Percentiles rank a stretch among this genome's conserved stretches.
Evolutionary conservation across 352 stramenopile genomes (phyloP).

Genomic region (Phytophthora capsici): DNA sequence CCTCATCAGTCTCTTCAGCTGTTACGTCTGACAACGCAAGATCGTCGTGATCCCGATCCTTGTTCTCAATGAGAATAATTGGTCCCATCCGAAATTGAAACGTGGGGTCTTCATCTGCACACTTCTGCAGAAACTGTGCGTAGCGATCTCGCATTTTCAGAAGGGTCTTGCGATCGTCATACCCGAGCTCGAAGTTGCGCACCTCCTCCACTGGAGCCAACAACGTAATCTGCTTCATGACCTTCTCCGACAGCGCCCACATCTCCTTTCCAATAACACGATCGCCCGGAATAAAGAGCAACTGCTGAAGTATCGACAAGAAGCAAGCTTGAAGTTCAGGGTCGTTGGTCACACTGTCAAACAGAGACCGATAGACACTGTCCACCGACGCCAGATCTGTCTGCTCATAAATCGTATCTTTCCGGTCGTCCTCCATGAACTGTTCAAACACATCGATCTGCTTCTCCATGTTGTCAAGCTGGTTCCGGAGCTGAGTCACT

Average conservation of each 20-base stretch:
- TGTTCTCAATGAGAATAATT: constrained; percentile 81
- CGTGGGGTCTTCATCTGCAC: constrained; percentile 68
- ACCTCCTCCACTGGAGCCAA: constrained; percentile 85
- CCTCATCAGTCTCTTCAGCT: constrained; percentile 72
- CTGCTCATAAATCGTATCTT: constrained; percentile 85
- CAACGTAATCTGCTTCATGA: constrained; percentile 82
- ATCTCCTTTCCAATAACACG: constrained; percentile 88
- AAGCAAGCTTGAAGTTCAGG: constrained; percentile 72
- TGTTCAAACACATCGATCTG: constrained; percentile 90
- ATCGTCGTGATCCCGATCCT: constrained; percentile 62
- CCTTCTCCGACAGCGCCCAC: constrained; percentile 79
- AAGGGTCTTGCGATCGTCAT: constrained; percentile 82
- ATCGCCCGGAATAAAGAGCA: constrained; percentile 86
- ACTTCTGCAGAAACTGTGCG: constrained; percentile 76
- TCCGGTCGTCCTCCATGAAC: constrained; percentile 89
- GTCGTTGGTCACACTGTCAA: constrained; percentile 63
- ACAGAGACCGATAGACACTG: constrained; percentile 72
- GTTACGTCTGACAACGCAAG: constrained; percentile 60
- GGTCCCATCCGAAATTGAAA: constrained; percentile 75
- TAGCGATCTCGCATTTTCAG: constrained; percentile 80
- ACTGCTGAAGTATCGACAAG: constrained; percentile 82
- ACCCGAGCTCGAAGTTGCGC: constrained; percentile 77
- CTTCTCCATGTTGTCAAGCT: constrained; percentile 89
- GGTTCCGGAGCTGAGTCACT: constrained; percentile 77
- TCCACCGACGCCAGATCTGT: constrained; percentile 78